Evolutionary conservation across 805 yeast genomes (phyloP), one percentile per base, ranked within the genome.

Genomic region (Danielia oregonensis): DNA sequence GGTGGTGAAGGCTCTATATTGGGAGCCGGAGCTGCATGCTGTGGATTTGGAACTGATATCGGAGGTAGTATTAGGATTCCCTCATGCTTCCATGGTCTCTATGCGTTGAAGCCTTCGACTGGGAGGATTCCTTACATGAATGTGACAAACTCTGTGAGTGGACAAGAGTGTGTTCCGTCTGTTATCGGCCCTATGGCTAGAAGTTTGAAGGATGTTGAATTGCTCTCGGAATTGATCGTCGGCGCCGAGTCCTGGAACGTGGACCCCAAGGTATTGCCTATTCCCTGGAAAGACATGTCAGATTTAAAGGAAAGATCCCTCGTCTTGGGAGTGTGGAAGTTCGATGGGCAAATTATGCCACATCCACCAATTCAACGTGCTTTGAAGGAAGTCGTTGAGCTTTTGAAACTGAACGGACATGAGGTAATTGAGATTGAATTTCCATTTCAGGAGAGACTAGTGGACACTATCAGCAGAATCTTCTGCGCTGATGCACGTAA

Each of bases 61-160:
- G 86, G 86, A 42, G 86, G 86, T 1, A 73, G 80, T 6, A 75
- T 80, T 36, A 64, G 86, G 40, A 71, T 67, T 9, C 86, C 86
- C 4, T 78, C 82, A 26, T 82, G 82, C 0, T 77, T 71, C 50
- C 63, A 72, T 30, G 81, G 82, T 27, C 46, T 68, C 27, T 74
- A 63, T 49, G 85, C 84, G n/a, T 53, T 79, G 36, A 72, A 80
- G 47, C 82, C 83, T 22, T 61, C 80, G 2, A 60, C 76, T 3
- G 70, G 72, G 52, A 68, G 85, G 52, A 51, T 70, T 35, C 69
- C 72, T 6, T 30, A 30, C 21, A 16, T 24, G 28, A 22, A 30
- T 12, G 28, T 22, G 16, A 24, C 33, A 14, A 30, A 24, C 12
- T 30, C 33, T 6, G 26, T 15, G 15, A 19, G 25, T 39, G 86